Base-by-base conservation (phyloP, 2,329 filamentous ascomycete species). In the Aotearoamyces nothofagi region DNA sequence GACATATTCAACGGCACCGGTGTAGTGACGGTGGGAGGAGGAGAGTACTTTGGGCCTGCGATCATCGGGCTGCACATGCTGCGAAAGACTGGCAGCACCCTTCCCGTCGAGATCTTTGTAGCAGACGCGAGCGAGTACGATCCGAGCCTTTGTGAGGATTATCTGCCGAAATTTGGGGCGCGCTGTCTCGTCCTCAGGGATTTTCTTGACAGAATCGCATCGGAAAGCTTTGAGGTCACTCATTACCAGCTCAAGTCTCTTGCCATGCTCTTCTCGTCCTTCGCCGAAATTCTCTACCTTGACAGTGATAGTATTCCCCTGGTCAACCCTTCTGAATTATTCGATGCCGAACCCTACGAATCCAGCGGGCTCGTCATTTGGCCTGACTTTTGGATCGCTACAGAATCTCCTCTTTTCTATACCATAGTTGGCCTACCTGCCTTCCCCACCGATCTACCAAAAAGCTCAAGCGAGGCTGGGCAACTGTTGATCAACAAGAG, bases 181-280 rank as follows among this genome's bases (percentile, higher is more conserved):
- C 44, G 44, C 26, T 60, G 56, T 33, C 34, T 55, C 2, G 37
- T 63, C 1, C 42, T 65, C 4, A 53, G 54, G 2, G 49, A 54
- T n/a, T 53, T 60, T 6, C 38, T 63, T 4, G 38, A 47, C 9
- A n/a, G n/a, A n/a, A 40, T 41, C 2, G 41, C 48, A 0, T 41
- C 45, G 1, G 39, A 40, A 4, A 40, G 45, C 4, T 40, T 50
- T 6, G 39, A 50, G 9, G 51, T 63, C 27, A 41, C 47, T 10
- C 51, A 54, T 20, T 64, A 58, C 40, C 60, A 63, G 36, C 53
- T 58, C 39, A 65, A 65, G 37, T 46, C 51, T 2, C 54, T 64
- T 17, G 54, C 59, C 1, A 55, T 64, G 40, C 45, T 64, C 5
- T 60, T 63, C 38, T 61, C 57, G 5, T 57, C 57, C 1, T 66